Percentiles rank a stretch among this genome's conserved stretches.
Evolutionary conservation across 2,329 filamentous ascomycete genomes (phyloP).

Genomic region (Xylaria sp.): DNA sequence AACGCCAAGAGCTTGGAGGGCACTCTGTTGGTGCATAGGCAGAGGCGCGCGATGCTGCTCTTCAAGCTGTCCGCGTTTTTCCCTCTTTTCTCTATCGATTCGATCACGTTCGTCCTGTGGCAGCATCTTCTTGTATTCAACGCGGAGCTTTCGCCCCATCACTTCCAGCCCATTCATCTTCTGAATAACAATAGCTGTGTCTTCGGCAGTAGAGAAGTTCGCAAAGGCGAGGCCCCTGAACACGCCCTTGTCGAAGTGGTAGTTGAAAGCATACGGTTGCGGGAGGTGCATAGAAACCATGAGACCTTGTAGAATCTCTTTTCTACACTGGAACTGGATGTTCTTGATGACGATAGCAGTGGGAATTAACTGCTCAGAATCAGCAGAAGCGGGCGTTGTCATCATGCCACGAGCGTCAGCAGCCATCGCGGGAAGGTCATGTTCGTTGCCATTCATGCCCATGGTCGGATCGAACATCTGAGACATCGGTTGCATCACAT

Average conservation of each 20-base stretch:
- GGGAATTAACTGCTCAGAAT: constrained; percentile 90
- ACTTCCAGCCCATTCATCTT: constrained; percentile 96
- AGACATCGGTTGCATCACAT: constrained; percentile 57
- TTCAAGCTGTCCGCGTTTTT: constrained; percentile 93
- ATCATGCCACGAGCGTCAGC: constrained; percentile 56
- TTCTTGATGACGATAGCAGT: constrained; percentile 99
- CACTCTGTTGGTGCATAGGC: constrained; percentile 81
- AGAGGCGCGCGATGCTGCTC: constrained; percentile 89
- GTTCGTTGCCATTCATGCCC: constrained; percentile 55
- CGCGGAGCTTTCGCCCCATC: constrained; percentile 90
- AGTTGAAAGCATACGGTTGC: constrained; percentile 98
- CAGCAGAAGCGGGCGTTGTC: constrained; percentile 59
- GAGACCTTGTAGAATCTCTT: constrained; percentile 90
- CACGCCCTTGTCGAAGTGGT: constrained; percentile 98
- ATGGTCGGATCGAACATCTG: constrained; percentile 52
- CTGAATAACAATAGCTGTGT: constrained; percentile 92
- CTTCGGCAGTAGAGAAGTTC: constrained; percentile 96
- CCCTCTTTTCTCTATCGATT: constrained; percentile 96
- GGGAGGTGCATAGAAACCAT: constrained; percentile 96
- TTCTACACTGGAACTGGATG: constrained; percentile 97
- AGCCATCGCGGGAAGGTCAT: constrained; percentile 50
- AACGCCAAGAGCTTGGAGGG: constrained; percentile 80
- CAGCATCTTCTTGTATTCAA: constrained; percentile 99
- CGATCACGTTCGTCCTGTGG: constrained; percentile 93
- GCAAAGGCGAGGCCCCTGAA: constrained; percentile 97